A percentile compares a stretch with the other conserved stretches of the same genome.
phyloP scores from a whole-genome alignment of 768 basidiomycete species.

The Tricholomella constricta region DNA sequence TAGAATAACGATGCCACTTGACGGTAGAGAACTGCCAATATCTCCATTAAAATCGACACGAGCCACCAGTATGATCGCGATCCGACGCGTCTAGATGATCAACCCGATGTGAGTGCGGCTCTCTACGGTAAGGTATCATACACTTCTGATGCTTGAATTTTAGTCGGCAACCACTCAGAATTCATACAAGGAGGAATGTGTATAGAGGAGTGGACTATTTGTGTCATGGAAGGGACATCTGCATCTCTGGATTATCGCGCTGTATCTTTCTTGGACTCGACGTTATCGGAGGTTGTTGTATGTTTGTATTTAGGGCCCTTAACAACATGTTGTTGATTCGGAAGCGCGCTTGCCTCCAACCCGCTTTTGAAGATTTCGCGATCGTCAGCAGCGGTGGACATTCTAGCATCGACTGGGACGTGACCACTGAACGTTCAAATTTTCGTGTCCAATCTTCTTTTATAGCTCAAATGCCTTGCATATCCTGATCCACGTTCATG shows the following conservation, averaged over 20 bases:
- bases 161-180: conserved; percentile 21
- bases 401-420: background rate
- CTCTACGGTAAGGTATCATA: background rate
- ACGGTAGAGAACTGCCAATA: conserved; percentile 45
- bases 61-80: conserved; percentile 53
- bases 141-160: background rate
- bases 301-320: conserved; percentile 10
- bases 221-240: background rate
- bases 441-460: conserved; percentile 9
- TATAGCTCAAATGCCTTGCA: conserved; percentile 5
- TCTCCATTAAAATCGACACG: conserved; percentile 68
- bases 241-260: background rate
- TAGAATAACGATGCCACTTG: conserved; percentile 2
- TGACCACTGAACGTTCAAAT: conserved; percentile 4
- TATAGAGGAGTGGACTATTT: conserved; percentile 3
- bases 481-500: conserved; percentile 13
- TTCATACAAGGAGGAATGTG: conserved; percentile 12
- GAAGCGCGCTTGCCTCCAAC: background rate
- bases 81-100: conserved; percentile 15
- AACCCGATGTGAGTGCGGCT: conserved; percentile 18
- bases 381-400: background rate
- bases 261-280: conserved; percentile 10
- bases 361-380: background rate
- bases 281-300: conserved; percentile 1
- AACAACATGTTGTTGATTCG: background rate